Evolutionary conservation across 176 grass and related monocot genomes (phyloP).

Genomic region (Microstegium vimineum): DNA sequence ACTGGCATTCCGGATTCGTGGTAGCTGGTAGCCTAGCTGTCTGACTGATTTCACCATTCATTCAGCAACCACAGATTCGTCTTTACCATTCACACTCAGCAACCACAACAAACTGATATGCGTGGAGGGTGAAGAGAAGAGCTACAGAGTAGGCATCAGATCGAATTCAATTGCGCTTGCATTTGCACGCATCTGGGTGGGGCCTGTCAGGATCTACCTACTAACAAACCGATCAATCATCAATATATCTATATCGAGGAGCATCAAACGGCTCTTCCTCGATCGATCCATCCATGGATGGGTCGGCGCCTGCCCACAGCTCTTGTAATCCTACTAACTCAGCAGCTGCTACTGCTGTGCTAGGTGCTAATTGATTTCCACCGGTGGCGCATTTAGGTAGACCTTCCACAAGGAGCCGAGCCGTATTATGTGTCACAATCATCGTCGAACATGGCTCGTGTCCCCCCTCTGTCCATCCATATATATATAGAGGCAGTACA

Average conservation of each 20-base stretch:
- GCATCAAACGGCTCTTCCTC: background rate
- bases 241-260: background rate
- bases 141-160: too few species aligned
- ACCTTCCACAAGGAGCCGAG: slow-evolving; percentile 37
- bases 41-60: background rate
- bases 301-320: background rate
- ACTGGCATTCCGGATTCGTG: background rate
- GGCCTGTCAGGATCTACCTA: background rate
- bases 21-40: background rate
- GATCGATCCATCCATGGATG: background rate
- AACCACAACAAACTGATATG: background rate
- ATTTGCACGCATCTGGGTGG: background rate
- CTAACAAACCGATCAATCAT: background rate
- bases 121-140: background rate
- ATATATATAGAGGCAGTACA: background rate
- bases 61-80: background rate
- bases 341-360: background rate
- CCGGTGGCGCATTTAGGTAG: slow-evolving; percentile 40
- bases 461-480: background rate
- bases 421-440: slow-evolving; percentile 40
- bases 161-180: background rate
- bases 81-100: background rate
- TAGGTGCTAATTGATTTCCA: slow-evolving; percentile 13
- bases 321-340: slow-evolving; percentile 5
- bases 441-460: slow-evolving; percentile 66